phyloP scores from a whole-genome alignment of 768 basidiomycete genomes.

The Lactifluus pinguis region DNA sequence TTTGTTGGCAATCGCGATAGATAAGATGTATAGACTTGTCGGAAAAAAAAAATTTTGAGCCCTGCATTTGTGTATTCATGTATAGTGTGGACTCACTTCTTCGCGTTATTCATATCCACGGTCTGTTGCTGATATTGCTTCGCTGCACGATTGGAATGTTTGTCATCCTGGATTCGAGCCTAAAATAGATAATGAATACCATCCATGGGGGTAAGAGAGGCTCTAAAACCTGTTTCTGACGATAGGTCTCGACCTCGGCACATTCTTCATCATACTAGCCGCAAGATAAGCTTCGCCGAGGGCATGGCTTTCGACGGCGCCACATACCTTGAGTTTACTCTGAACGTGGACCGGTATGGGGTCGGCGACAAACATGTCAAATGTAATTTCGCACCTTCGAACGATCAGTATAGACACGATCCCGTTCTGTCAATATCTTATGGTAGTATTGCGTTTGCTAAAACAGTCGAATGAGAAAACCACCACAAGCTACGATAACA shows the following conservation, averaged over 20 bases:
- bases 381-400: conserved; percentile 45
- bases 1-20: conserved; percentile 59
- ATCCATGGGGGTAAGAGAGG: conserved; percentile 1
- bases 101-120: conserved; percentile 69
- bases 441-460: conserved; percentile 66
- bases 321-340: conserved; percentile 55
- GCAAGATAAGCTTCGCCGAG: conserved; percentile 2
- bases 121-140: conserved; percentile 71
- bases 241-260: conserved; percentile 56
- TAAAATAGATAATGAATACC: conserved; percentile 24
- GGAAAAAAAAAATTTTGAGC: background rate
- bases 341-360: conserved; percentile 22
- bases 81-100: conserved; percentile 46
- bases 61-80: background rate
- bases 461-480: background rate
- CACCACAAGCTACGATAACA: conserved; percentile 1
- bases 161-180: conserved; percentile 64
- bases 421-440: conserved; percentile 61
- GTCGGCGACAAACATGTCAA: background rate
- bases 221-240: conserved; percentile 65
- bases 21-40: conserved; percentile 60
- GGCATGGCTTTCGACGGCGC: background rate
- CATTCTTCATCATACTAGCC: conserved; percentile 75
- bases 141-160: conserved; percentile 62
- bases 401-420: conserved; percentile 57